Conservation (phyloP, 805 yeast genomes). For the Saturnispora ahearnii region DNA sequence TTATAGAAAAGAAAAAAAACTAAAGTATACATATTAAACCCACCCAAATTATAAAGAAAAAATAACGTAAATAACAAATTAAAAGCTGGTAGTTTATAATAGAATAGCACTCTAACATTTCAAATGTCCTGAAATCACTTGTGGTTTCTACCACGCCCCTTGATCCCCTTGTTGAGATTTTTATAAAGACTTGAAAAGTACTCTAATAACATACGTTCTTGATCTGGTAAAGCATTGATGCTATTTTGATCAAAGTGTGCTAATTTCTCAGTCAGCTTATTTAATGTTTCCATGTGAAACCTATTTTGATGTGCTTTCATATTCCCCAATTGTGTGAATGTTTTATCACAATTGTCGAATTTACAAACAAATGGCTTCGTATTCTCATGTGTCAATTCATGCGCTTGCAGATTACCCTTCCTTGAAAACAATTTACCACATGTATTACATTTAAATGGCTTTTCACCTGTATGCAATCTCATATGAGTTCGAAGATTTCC, state of each 20-base stretch:
- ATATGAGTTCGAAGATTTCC: slow-evolving; percentile 83
- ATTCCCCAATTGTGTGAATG: slow-evolving; percentile 87
- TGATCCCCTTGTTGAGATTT: slow-evolving; percentile 83
- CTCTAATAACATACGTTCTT: slow-evolving; percentile 59
- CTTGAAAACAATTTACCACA: slow-evolving; percentile 77
- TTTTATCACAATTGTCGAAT: slow-evolving; percentile 72
- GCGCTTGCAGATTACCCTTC: slow-evolving; percentile 89
- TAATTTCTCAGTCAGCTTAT: slow-evolving; percentile 52
- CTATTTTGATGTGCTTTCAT: slow-evolving; percentile 90
- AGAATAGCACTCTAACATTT: not conserved
- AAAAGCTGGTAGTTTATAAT: not conserved
- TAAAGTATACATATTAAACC: not conserved
- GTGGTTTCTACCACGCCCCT: slow-evolving; percentile 67
- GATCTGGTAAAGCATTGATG: slow-evolving; percentile 40
- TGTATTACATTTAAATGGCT: slow-evolving; percentile 72
- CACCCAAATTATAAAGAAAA: not conserved
- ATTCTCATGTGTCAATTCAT: slow-evolving; percentile 70
- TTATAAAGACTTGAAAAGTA: slow-evolving; percentile 80
- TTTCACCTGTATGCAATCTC: slow-evolving; percentile 85
- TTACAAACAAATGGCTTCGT: slow-evolving; percentile 72
- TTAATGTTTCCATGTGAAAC: slow-evolving; percentile 68
- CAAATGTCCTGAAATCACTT: not conserved
- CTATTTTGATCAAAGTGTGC: slow-evolving; percentile 46
- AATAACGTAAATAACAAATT: not conserved
- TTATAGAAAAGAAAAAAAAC: not conserved